phyloP scores from a whole-genome alignment of 768 basidiomycete genomes.

The Gymnopilus junonius region DNA sequence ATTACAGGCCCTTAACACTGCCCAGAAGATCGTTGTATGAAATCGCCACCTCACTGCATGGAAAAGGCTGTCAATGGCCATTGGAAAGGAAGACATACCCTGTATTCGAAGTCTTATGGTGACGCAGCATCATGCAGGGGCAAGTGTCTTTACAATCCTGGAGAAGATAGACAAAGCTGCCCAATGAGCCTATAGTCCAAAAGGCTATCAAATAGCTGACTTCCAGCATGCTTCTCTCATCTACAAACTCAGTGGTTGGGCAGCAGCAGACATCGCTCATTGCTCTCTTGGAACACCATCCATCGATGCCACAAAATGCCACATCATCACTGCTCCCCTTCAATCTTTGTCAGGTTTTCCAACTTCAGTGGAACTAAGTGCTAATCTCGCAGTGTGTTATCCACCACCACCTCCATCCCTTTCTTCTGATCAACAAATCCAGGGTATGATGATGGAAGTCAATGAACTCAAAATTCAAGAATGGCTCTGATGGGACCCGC shows the following conservation, averaged over 20 bases:
- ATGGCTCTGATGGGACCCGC: conserved; percentile 10
- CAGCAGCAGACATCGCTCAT: conserved; percentile 21
- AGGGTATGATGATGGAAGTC: conserved; percentile 2
- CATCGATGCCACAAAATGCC: conserved; percentile 16
- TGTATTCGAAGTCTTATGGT: conserved; percentile 14
- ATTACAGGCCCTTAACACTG: conserved; percentile 10
- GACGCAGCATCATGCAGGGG: background rate
- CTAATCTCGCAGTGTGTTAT: conserved; percentile 8
- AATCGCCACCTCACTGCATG: conserved; percentile 16
- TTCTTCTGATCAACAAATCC: background rate
- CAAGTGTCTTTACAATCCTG: conserved; percentile 13
- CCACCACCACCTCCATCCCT: background rate
- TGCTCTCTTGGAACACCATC: conserved; percentile 15
- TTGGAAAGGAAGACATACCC: conserved; percentile 14
- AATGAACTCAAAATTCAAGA: conserved; percentile 13
- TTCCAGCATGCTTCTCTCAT: conserved; percentile 18
- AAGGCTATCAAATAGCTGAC: conserved; percentile 11
- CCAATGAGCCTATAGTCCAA: conserved; percentile 3
- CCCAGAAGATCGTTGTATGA: conserved; percentile 3
- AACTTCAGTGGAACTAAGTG: background rate
- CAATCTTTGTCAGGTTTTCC: conserved; percentile 11
- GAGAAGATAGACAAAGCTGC: conserved; percentile 20
- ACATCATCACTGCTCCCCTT: conserved; percentile 8
- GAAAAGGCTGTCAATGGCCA: conserved; percentile 14
- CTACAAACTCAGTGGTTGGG: conserved; percentile 19